phyloP scores from a whole-genome alignment of 225 moss, liverwort and hornwort genomes.

The Ulota crispa region DNA sequence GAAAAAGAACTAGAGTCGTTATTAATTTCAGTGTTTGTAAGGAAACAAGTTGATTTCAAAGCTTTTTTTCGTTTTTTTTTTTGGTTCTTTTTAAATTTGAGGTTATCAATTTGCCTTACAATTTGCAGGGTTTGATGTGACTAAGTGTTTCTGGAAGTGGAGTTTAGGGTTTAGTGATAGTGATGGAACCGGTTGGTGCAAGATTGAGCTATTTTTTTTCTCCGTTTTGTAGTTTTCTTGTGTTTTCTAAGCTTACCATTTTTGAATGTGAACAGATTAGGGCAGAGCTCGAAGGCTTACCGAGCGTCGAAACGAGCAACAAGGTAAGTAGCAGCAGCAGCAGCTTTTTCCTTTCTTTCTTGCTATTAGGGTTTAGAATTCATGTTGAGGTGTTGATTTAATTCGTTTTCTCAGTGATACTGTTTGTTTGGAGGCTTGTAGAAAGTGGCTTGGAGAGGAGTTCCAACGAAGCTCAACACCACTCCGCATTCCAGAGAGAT shows the following conservation, averaged over 20 bases:
- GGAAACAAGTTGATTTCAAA: no score
- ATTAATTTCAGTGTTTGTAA: no score
- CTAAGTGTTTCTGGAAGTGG: neutral
- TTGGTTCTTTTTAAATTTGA: no score
- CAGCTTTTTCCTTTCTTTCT: neutral
- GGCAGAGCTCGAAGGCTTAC: slow-evolving; percentile 36
- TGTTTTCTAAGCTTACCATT: neutral
- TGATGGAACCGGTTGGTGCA: neutral
- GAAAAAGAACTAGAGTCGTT: neutral
- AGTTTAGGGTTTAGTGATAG: neutral
- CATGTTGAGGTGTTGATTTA: neutral
- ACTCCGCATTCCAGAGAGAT: slow-evolving; percentile 90
- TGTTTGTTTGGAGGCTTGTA: neutral
- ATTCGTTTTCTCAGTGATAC: neutral
- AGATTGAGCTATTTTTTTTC: slow-evolving; percentile 3
- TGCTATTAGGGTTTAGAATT: slow-evolving; percentile 12
- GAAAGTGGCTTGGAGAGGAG: slow-evolving; percentile 74
- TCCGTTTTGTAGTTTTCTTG: neutral
- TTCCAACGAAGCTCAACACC: slow-evolving; percentile 89
- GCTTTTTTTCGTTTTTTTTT: no score
- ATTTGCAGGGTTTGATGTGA: neutral
- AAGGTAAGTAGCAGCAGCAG: slow-evolving; percentile 31
- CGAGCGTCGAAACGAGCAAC: slow-evolving; percentile 29
- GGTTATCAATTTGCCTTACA: neutral
- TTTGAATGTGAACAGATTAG: slow-evolving; percentile 23